Percentiles rank a stretch among this genome's conserved stretches.
phyloP scores from a whole-genome alignment of 805 yeast species.

The Barnettozyma botsteinii region DNA sequence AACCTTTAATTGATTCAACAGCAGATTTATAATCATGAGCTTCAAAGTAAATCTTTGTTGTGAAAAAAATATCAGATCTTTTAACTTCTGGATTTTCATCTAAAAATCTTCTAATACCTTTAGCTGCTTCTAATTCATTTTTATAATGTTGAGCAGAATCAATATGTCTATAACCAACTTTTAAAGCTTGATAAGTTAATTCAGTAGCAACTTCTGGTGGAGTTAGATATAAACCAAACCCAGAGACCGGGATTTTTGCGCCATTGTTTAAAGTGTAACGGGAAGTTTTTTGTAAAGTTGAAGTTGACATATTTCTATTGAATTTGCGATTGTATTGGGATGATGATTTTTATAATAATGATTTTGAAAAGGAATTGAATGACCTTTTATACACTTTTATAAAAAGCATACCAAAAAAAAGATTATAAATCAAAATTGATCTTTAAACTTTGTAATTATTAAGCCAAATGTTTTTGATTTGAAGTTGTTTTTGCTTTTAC shows the following conservation, averaged over 20 bases:
- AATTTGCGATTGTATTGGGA: too few relatives aligned
- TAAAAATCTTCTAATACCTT: slow-evolving; percentile 47
- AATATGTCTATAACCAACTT: slow-evolving; percentile 64
- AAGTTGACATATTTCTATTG: too few relatives aligned
- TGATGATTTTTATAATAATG: too few relatives aligned
- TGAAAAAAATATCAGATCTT: slow-evolving; percentile 59
- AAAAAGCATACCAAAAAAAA: too few relatives aligned
- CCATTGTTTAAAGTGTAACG: slow-evolving; percentile 47
- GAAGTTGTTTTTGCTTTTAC: too few relatives aligned
- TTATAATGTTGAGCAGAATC: slow-evolving; percentile 68
- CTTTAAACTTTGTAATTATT: too few relatives aligned
- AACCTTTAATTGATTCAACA: slow-evolving; percentile 47
- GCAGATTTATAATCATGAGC: slow-evolving; percentile 54
- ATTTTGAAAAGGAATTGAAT: too few relatives aligned
- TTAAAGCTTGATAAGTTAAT: slow-evolving; percentile 49
- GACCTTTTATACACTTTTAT: too few relatives aligned
- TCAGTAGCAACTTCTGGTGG: slow-evolving; percentile 36
- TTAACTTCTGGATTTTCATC: slow-evolving; percentile 42
- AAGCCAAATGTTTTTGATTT: too few relatives aligned
- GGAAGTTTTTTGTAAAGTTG: too few relatives aligned
- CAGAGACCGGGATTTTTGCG: slow-evolving; percentile 55
- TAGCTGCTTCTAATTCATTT: slow-evolving; percentile 65
- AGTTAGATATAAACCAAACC: slow-evolving; percentile 58
- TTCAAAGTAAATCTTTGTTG: slow-evolving; percentile 58
- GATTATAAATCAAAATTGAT: too few relatives aligned